Evolutionary conservation across 371 early-diverging fungal genomes (phyloP), one percentile per base, ranked within the genome.

Genomic region (Nematocida minor): DNA sequence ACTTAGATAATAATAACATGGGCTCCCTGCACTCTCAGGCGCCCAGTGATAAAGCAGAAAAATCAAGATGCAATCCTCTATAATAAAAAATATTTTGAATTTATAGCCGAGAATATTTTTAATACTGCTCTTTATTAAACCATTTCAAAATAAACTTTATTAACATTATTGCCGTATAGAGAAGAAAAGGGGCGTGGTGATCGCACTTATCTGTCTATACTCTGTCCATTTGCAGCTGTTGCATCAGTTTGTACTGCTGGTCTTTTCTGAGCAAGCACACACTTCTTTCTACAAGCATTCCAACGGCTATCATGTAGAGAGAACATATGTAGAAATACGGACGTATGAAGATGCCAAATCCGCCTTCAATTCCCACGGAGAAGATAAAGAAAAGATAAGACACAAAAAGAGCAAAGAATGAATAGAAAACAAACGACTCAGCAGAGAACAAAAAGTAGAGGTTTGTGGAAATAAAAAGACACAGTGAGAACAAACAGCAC

Each of bases 401-500:
- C 1, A 64, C 29, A 27, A 22, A 7, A 0, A 74, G 16, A 0
- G 63, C 38, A 6, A 62, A 1, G 22, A 44, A 40, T 20, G 77
- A 64, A 22, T 47, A 32, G 2, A 25, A 18, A 14, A 62, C 63
- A 74, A 62, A 74, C 4, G 60, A 62, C 41, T 74, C 77, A 22
- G 77, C 32, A 22, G 40, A 44, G 32, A 20, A 74, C 41, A 74
- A 7, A 34, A 74, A 74, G 49, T 74, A 60, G 4, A 9, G n/a
- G 16, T 64, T 7, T 14, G 66, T 74, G n/a, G 77, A 64, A 4
- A 74, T 41, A 42, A 60, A 74, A 4, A 74, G 42, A 32, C 77
- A 74, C 32, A 74, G 27, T n/a, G 64, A 63, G 51, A 74, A 74
- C 20, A 74, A 36, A 22, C 77, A 44, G 44, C 64, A 38, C 18